Evolutionary conservation across 1,139 yeast species (phyloP).

Genomic region (Kodamaea ohmeri): DNA sequence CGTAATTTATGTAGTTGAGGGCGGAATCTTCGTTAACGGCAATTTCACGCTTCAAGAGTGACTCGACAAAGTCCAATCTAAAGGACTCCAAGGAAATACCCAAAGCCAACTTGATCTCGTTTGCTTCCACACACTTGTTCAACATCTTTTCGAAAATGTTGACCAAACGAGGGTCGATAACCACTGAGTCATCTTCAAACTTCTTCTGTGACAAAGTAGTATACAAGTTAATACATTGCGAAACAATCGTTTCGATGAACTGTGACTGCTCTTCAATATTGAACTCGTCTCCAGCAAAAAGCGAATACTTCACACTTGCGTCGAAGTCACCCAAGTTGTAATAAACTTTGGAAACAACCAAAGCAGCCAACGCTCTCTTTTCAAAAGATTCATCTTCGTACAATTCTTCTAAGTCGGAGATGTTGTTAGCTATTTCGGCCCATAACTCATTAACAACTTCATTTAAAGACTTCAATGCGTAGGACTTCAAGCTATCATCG

Average conservation of each 20-base stretch:
- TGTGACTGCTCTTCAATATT: conserved; percentile 75
- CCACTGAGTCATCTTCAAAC: conserved; percentile 38
- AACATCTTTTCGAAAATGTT: conserved; percentile 85
- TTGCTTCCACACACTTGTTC: conserved; percentile 65
- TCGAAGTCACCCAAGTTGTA: conserved; percentile 94
- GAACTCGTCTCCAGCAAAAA: conserved; percentile 80
- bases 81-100: conserved; percentile 90
- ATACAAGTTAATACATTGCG: conserved; percentile 86
- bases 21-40: conserved; percentile 43
- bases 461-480: conserved; percentile 82
- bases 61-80: conserved; percentile 76
- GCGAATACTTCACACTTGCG: conserved; percentile 83
- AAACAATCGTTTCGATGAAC: conserved; percentile 88
- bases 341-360: conserved; percentile 90
- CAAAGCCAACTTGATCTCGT: conserved; percentile 77
- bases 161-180: conserved; percentile 61
- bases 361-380: conserved; percentile 80
- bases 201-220: conserved; percentile 59
- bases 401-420: conserved; percentile 83
- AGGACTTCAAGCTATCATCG: conserved; percentile 72
- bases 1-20: conserved; percentile 64
- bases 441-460: conserved; percentile 85
- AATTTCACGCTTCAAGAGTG: conserved; percentile 51
- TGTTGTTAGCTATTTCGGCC: conserved; percentile 95
- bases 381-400: conserved; percentile 82